A percentile compares a stretch with the other conserved stretches of the same genome.
These are phyloP conservation scores for Ceratocystis alfenasii DNA, from an alignment of 2,329 filamentous ascomycete genomes.

Conservation along the genomic window DNA sequence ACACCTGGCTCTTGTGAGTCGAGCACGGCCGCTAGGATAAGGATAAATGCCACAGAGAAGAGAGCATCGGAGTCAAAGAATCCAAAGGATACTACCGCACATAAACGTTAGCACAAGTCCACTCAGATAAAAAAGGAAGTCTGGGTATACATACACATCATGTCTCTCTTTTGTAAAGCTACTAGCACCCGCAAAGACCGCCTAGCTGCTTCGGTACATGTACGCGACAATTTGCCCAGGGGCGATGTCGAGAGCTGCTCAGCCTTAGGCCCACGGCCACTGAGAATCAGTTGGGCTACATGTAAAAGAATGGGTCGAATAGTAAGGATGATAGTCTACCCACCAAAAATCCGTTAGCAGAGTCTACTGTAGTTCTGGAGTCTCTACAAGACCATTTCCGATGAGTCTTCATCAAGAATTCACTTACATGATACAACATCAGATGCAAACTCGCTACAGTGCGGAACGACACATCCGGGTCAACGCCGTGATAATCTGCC, in stretches of 20 bases:
- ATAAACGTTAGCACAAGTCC: not conserved
- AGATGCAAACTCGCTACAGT: slow-evolving; percentile 29
- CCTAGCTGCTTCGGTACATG: slow-evolving; percentile 27
- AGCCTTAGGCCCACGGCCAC: slow-evolving; percentile 24
- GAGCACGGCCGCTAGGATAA: slow-evolving; percentile 20
- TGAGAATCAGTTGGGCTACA: slow-evolving; percentile 27
- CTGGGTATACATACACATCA: slow-evolving; percentile 25
- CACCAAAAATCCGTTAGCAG: not conserved
- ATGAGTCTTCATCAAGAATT: no score
- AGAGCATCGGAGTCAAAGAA: slow-evolving; percentile 22
- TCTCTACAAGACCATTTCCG: not conserved
- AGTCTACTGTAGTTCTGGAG: not conserved
- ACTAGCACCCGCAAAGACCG: slow-evolving; percentile 27
- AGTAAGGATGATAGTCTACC: slow-evolving; percentile 28
- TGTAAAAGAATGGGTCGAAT: slow-evolving; percentile 28
- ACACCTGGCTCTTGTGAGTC: slow-evolving; percentile 20
- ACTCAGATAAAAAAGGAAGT: not conserved
- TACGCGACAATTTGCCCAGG: slow-evolving; percentile 26
- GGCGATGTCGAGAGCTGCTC: slow-evolving; percentile 26
- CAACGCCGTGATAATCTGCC: slow-evolving; percentile 24
- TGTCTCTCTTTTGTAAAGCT: slow-evolving; percentile 27
- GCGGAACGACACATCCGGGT: slow-evolving; percentile 26
- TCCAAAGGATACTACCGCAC: slow-evolving; percentile 19
- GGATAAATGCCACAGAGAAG: slow-evolving; percentile 22
- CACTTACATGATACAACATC: slow-evolving; percentile 28